Percentiles rank a stretch among this genome's conserved stretches.
These are phyloP conservation scores for Lecanicillium sp. DNA, from an alignment of 2,329 filamentous ascomycete species.

Conservation along the genomic window DNA sequence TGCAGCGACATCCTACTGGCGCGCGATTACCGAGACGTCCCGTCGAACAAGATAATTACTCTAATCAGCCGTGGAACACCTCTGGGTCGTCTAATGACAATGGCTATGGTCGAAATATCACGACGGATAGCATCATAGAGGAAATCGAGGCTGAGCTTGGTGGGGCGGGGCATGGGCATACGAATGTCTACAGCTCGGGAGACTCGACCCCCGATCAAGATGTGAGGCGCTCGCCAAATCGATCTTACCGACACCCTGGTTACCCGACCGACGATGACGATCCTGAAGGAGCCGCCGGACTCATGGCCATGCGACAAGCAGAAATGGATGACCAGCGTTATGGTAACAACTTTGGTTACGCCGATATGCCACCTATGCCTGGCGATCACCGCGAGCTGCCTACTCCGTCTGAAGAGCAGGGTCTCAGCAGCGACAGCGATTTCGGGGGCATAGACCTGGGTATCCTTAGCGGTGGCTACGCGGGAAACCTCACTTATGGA, in stretches of 20 bases:
- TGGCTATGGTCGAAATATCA: constrained; percentile 28
- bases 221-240: constrained; percentile 13
- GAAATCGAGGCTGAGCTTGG: constrained; percentile 49
- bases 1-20: constrained; percentile 51
- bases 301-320: constrained; percentile 75
- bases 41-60: constrained; percentile 34
- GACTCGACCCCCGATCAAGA: constrained; percentile 33
- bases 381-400: constrained; percentile 29
- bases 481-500: constrained; percentile 43
- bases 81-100: constrained; percentile 27
- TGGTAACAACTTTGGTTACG: constrained; percentile 22
- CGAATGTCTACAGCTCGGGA: constrained; percentile 28
- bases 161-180: constrained; percentile 15
- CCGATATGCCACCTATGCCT: constrained; percentile 20
- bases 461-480: constrained; percentile 64
- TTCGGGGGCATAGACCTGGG: constrained; percentile 63
- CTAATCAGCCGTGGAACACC: constrained; percentile 2
- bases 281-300: constrained; percentile 74
- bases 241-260: neutral
- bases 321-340: constrained; percentile 63
- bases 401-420: constrained; percentile 40
- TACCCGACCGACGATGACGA: constrained; percentile 57
- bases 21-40: constrained; percentile 49
- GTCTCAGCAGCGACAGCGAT: constrained; percentile 59
- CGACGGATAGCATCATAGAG: constrained; percentile 47